Base-by-base conservation (phyloP, 2,329 filamentous ascomycete species). In the Claviceps purpurea region DNA sequence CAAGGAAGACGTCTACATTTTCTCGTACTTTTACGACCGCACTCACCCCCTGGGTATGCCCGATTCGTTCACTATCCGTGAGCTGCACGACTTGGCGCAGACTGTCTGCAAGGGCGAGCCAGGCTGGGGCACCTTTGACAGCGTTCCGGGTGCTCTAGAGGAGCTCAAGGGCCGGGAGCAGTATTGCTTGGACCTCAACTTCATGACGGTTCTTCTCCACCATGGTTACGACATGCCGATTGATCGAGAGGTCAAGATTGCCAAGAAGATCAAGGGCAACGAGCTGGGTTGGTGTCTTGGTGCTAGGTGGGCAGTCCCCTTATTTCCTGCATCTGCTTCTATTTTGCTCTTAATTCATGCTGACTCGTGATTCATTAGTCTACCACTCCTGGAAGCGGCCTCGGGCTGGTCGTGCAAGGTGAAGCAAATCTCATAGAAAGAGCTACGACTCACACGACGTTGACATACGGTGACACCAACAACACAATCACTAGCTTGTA, bases 211-310 rank as follows among this genome's bases (percentile, higher is more conserved):
- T 26, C 75, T 98, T 53, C 73, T 97, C 51, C 90, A 97, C 69
- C 95, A 89, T 5, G 93, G 93, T 3, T 98, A 98, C 63, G 93
- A 97, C 60, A 96, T 98, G 89, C 91, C 91, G 4, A 84, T 97
- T 61, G 88, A 95, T 59, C 80, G 94, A 41, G 93, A 98, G 70
- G 89, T 98, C 58, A 91, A 87, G 76, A 95, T 96, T 65, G 93
- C 91, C 55, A 98, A 98, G 85, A 95, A 96, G 78, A 95, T 98
- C 65, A 91, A 94, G 73, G 84, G 83, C 52, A 96, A 96, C 68
- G 94, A 98, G 73, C 72, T 98, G 62, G 93, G 93, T 41, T 98
- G 93, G 93, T 97, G 91, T 72, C 76, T 98, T 64, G 93, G 93
- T 68, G 93, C 93, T 58, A 95, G 89, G 88, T 93, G 74, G 73